Base-by-base conservation (phyloP, 2,329 filamentous ascomycete genomes). In the Aspergillus cejpii region DNA sequence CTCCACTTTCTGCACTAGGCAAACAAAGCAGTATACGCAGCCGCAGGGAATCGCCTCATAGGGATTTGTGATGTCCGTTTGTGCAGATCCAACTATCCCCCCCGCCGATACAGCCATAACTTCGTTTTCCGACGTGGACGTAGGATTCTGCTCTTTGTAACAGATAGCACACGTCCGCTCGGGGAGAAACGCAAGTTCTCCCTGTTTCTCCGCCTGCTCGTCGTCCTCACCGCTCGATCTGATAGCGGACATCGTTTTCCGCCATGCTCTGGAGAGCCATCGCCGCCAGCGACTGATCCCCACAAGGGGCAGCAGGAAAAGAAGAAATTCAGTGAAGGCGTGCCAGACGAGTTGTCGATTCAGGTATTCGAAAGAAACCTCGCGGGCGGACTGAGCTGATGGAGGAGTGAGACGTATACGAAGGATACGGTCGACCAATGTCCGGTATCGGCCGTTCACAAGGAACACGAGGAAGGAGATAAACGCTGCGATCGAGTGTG, bases 271-370 rank as follows among this genome's bases (percentile, higher is more conserved):
- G 15, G 79, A 76, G n/a, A 96, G 73, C 84, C 91, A 95, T 54
- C 90, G 79, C 46, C 88, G 80, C 92, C 92, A 98, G 53, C 89
- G 80, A 59, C 86, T 84, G 55, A 98, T 91, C 41, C 92, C 92
- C 33, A 98, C 86, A n/a, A 98, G 77, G 0, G 92, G 92, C n/a
- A 98, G 76, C 14, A 97, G 79, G 65, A 97, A 98, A 24, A 98
- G 78, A n/a, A 98, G 74, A 58, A 98, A 98, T 65, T 98, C 92
- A 20, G 92, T 98, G 60, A 98, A 95, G n/a, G 92, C 92, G 68
- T 98, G 92, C 92, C 92, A 98, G 28, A 98, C 92, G 8, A 98
- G 80, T 69, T 98, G 92, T 38, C 92, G 83, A 65, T 98, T 98
- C 39, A 97, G 79, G 60, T 96, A 97, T 69, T 98, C 92, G 63